Percentiles rank a stretch among this genome's conserved stretches.
phyloP scores from a whole-genome alignment of 164 flowering plant species.

The Akebia trifoliata region DNA sequence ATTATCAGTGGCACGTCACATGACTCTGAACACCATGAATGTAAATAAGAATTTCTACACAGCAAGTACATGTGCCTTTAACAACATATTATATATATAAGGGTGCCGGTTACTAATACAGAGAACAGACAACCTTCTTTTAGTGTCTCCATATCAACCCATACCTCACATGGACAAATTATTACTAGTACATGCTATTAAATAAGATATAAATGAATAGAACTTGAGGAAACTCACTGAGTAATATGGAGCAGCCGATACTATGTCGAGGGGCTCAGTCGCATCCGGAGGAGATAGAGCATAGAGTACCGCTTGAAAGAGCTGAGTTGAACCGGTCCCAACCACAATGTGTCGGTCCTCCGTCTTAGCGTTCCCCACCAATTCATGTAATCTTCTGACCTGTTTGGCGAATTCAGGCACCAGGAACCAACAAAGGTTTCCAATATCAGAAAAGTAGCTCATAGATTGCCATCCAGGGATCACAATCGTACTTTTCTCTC shows the following conservation, averaged over 20 bases:
- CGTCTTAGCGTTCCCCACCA: constrained; percentile 78
- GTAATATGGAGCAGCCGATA: constrained; percentile 77
- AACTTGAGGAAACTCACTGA: constrained; percentile 47
- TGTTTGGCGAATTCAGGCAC: constrained; percentile 65
- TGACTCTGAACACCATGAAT: no score
- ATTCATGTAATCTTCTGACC: constrained; percentile 44
- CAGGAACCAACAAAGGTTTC: constrained; percentile 77
- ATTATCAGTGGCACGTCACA: no score
- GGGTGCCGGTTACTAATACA: no score
- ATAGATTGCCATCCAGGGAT: constrained; percentile 68
- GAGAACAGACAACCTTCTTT: no score
- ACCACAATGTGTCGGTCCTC: constrained; percentile 63
- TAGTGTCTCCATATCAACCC: no score
- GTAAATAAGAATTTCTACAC: no score
- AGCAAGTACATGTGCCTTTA: no score
- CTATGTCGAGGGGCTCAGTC: constrained; percentile 56
- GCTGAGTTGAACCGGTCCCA: constrained; percentile 92
- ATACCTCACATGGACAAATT: not conserved
- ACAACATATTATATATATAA: no score
- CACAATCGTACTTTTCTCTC: constrained; percentile 46
- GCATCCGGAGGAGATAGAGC: constrained; percentile 52
- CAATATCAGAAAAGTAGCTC: constrained; percentile 70
- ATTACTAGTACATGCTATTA: not conserved
- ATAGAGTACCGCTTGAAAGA: constrained; percentile 68
- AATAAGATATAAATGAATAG: not conserved